These are phyloP conservation scores for Colletotrichum coccodes DNA, from an alignment of 2,329 filamentous ascomycete genomes.

Conservation along the genomic window DNA sequence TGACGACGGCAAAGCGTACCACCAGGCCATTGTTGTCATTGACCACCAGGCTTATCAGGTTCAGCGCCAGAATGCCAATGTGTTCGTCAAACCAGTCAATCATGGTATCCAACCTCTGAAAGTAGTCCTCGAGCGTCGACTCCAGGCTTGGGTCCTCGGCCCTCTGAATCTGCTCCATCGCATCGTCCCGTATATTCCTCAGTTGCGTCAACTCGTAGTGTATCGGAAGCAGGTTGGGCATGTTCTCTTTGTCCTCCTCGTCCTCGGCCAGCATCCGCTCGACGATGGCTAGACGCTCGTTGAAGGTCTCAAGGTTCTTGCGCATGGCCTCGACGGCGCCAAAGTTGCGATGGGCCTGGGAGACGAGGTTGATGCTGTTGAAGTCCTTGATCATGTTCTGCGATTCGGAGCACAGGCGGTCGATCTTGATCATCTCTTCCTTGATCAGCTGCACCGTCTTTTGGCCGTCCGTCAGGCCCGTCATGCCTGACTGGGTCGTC, in stretches of 20 bases:
- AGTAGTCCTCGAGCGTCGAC: constrained; percentile 89
- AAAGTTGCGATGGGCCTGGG: constrained; percentile 96
- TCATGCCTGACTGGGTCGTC: constrained; percentile 93
- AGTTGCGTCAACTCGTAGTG: constrained; percentile 94
- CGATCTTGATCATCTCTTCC: constrained; percentile 98
- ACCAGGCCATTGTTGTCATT: constrained; percentile 89
- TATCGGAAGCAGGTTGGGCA: constrained; percentile 88
- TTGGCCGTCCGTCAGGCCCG: constrained; percentile 87
- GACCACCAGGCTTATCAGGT: constrained; percentile 87
- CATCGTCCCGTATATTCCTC: constrained; percentile 93
- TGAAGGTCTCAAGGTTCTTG: constrained; percentile 87
- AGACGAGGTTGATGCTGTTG: constrained; percentile 88
- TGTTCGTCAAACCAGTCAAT: constrained; percentile 97
- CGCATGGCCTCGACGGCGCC: constrained; percentile 95
- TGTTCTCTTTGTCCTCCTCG: constrained; percentile 85
- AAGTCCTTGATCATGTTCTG: constrained; percentile 99
- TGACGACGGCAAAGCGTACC: constrained; percentile 89
- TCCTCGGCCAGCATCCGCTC: constrained; percentile 85
- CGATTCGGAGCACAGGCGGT: constrained; percentile 95
- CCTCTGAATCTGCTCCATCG: constrained; percentile 93
- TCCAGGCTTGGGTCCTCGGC: constrained; percentile 79
- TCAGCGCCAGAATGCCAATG: constrained; percentile 87
- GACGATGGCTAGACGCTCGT: constrained; percentile 78
- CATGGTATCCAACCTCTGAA: constrained; percentile 84
- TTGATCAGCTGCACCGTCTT: constrained; percentile 93